A percentile compares a stretch with the other conserved stretches of the same genome.
Evolutionary conservation across 164 flowering plant species (phyloP).

Genomic region (Sextonia rubra): DNA sequence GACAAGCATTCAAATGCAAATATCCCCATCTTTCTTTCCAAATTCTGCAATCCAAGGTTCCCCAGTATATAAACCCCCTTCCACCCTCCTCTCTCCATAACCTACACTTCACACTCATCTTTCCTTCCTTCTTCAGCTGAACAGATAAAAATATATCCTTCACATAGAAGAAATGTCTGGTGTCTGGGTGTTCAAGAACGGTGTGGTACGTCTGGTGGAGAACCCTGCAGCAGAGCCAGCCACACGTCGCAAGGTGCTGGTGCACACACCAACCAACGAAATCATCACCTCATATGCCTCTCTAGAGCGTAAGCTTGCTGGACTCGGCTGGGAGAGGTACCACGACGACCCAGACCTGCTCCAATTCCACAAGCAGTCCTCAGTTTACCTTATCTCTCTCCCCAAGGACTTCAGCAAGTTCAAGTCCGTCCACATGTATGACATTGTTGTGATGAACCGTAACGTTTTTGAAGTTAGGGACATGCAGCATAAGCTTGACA

Average conservation of each 20-base stretch:
- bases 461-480: constrained; percentile 76
- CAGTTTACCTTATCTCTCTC: constrained; percentile 85
- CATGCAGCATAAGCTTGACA: constrained; percentile 13
- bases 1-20: no score
- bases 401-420: constrained; percentile 70
- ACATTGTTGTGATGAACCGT: constrained; percentile 78
- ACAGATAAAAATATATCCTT: background rate
- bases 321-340: constrained; percentile 87
- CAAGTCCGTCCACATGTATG: constrained; percentile 85
- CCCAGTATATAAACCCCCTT: background rate
- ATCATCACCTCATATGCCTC: constrained; percentile 54
- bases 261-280: constrained; percentile 50
- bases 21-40: no score
- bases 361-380: constrained; percentile 75
- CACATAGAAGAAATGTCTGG: constrained; percentile 54
- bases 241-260: constrained; percentile 50
- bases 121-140: background rate
- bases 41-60: background rate
- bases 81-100: background rate
- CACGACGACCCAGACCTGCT: constrained; percentile 73
- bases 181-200: constrained; percentile 86
- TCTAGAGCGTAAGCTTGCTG: constrained; percentile 47
- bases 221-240: constrained; percentile 44
- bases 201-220: constrained; percentile 63
- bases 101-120: background rate